Evolutionary conservation across 164 flowering plant genomes (phyloP), one percentile per base, ranked within the genome.

Genomic region (Umbellularia californica): DNA sequence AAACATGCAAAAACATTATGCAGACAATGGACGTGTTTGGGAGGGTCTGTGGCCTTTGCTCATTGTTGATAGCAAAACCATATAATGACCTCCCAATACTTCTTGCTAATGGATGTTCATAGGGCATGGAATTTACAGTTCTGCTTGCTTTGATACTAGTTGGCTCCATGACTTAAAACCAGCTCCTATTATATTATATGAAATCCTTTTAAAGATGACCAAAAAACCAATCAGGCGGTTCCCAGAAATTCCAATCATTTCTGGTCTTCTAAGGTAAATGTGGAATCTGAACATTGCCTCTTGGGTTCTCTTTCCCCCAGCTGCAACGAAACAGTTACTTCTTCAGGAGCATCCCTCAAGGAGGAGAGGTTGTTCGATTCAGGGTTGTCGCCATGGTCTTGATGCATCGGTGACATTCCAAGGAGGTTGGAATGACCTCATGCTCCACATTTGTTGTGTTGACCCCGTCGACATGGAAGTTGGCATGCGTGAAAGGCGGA

Each of bases 291-390:
- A 50, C 85, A 82, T 80, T 79, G 83, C 73, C 87, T 82, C 87
- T 95, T 95, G 63, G 87, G 78, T 79, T 90, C 94, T 50, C 89
- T 86, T 74, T 25, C 27, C 20, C 97, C 99, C 72, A 95, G 75
- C 76, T 87, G 97, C 87, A 95, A 79, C n/a, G 0, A 93, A 88
- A 58, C 28, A 82, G 78, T 72, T 86, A 82, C 79, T 72, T 86
- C 93, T 77, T 89, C 97, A 60, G 87, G 72, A 35, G 83, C 80
- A 72, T 77, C 83, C 79, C 86, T 83, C 74, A 92, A 72, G 28
- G 89, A 85, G 11, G 89, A 85, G 5, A 90, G 88, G 74, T 77
- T 87, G 58, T 83, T 86, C 3, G 80, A 76, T 70, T 80, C 84
- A 0, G 72, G 77, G 24, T 71, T 80, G 30, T 83, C 83, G 9